Conservation (phyloP, 148 eudicot species). For the Pharnaceum exiguum region DNA sequence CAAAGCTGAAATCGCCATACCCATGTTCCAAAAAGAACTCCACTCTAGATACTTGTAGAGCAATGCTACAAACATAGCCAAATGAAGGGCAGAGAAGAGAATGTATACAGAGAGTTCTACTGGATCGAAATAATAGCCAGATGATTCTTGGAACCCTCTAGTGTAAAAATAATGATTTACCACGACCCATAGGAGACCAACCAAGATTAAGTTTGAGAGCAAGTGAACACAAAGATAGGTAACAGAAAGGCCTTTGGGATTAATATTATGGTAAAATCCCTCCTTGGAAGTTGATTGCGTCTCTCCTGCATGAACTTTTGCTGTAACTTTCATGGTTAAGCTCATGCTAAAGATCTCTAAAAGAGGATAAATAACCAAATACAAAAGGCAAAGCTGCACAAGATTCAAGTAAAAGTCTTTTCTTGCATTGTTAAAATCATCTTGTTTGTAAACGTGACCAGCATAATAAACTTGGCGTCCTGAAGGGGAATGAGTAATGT, state of each 20-base stretch:
- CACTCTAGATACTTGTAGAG: constrained; percentile 16
- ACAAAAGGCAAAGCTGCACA: no score
- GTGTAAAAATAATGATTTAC: no score
- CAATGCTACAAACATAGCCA: not conserved
- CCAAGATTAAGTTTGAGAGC: not conserved
- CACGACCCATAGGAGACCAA: not conserved
- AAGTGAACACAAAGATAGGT: constrained; percentile 8
- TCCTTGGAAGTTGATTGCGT: not conserved
- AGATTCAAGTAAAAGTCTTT: no score
- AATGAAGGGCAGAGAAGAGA: not conserved
- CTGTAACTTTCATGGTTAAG: not conserved
- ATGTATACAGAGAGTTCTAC: not conserved
- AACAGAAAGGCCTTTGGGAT: not conserved
- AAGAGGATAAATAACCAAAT: no score
- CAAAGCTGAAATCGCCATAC: constrained; percentile 25
- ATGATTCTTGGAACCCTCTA: no score
- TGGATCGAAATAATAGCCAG: not conserved
- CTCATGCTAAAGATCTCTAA: no score
- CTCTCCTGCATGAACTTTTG: not conserved
- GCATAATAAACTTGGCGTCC: no score
- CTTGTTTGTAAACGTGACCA: no score
- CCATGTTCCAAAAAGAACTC: constrained; percentile 27
- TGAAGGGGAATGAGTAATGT: no score
- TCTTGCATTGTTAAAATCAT: no score
- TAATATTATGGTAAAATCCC: not conserved